A percentile compares a stretch with the other conserved stretches of the same genome.
These are phyloP conservation scores for Penicillium tannophilum DNA, from an alignment of 495 filamentous ascomycete genomes.

Conservation along the genomic window DNA sequence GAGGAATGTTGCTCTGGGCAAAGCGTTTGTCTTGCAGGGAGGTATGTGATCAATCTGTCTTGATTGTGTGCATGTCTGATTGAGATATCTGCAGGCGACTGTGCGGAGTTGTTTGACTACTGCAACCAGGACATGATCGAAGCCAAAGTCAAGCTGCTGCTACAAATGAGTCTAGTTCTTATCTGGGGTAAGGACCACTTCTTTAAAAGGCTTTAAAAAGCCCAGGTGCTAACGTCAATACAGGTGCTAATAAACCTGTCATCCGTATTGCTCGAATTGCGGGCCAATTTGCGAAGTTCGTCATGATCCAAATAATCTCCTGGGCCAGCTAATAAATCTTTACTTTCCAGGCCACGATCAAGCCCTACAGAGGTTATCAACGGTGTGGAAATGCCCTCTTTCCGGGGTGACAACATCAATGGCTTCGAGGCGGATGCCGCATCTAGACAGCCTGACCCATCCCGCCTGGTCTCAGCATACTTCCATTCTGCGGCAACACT, in stretches of 20 bases:
- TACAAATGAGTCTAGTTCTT: constrained; percentile 94
- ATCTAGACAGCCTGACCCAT: constrained; percentile 77
- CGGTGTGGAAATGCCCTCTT: constrained; percentile 81
- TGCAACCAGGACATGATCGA: constrained; percentile 88
- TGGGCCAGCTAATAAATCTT: constrained; percentile 10
- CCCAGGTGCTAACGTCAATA: not conserved
- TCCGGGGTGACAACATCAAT: constrained; percentile 94
- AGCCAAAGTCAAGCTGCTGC: constrained; percentile 90
- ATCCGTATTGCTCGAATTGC: constrained; percentile 95
- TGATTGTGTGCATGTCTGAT: constrained; percentile 1
- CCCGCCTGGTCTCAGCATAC: constrained; percentile 85
- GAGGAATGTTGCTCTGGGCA: constrained; percentile 84
- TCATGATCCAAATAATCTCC: not conserved
- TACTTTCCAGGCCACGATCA: constrained; percentile 66
- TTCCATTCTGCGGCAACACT: constrained; percentile 92
- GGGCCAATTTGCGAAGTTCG: constrained; percentile 87
- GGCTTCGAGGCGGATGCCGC: constrained; percentile 66
- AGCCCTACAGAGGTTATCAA: constrained; percentile 82
- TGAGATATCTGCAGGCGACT: constrained; percentile 61
- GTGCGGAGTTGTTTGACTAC: constrained; percentile 96
- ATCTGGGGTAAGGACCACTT: constrained; percentile 26
- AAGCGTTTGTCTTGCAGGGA: constrained; percentile 93
- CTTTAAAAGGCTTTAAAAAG: not conserved
- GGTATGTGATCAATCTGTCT: constrained; percentile 38
- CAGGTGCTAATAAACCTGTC: constrained; percentile 81